These are phyloP conservation scores for Podospora comata DNA, from an alignment of 495 filamentous ascomycete genomes.

Conservation along the genomic window DNA sequence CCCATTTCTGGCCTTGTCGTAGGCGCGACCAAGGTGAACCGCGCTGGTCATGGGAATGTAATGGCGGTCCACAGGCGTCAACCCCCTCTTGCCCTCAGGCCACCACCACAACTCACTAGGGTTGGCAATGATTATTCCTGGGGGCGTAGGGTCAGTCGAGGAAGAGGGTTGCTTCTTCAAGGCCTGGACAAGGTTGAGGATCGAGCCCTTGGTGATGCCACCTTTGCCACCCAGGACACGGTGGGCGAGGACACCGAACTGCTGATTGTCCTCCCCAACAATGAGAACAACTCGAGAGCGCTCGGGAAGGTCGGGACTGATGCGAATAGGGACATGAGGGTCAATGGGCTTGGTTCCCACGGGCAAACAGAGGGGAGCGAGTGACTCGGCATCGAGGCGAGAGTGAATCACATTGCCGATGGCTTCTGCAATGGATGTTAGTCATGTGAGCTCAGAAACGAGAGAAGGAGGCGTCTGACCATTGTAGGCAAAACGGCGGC, in stretches of 20 bases:
- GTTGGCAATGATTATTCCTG: constrained; percentile 67
- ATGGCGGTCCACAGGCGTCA: constrained; percentile 54
- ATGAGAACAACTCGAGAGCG: constrained; percentile 68
- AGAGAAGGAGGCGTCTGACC: constrained; percentile 39
- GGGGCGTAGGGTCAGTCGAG: constrained; percentile 28
- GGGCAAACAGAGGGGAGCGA: constrained; percentile 60
- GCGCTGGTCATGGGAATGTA: constrained; percentile 53
- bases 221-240: constrained; percentile 56
- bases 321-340: constrained; percentile 66
- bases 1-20: constrained; percentile 49
- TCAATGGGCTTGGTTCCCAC: constrained; percentile 40
- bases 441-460: not conserved
- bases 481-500: constrained; percentile 67
- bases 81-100: constrained; percentile 50
- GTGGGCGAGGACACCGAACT: constrained; percentile 72
- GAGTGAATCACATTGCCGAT: constrained; percentile 56
- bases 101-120: constrained; percentile 68
- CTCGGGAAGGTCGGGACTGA: constrained; percentile 53
- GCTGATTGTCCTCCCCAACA: constrained; percentile 65
- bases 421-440: constrained; percentile 48
- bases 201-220: constrained; percentile 64
- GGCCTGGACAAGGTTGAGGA: constrained; percentile 56
- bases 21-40: constrained; percentile 43
- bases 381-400: constrained; percentile 57
- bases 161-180: constrained; percentile 41